Evolutionary conservation across 495 filamentous ascomycete genomes (phyloP).

Genomic region (Mytilinidion resinicola): DNA sequence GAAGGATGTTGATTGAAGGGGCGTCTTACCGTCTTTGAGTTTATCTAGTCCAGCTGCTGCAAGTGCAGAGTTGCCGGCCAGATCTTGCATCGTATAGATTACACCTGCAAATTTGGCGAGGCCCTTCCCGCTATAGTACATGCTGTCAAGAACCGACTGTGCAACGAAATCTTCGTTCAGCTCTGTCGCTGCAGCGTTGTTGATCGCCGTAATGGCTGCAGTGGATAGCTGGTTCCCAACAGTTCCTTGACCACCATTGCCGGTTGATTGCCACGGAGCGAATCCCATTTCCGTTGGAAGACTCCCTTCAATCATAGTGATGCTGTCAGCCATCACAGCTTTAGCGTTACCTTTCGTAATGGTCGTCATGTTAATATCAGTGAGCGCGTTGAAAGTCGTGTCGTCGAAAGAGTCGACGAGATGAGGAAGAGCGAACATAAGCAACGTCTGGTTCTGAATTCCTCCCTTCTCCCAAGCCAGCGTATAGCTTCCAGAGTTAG

Average conservation of each 20-base stretch:
- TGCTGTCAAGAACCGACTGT: slow-evolving; percentile 74
- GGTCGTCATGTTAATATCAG: slow-evolving; percentile 60
- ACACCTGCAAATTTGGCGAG: slow-evolving; percentile 80
- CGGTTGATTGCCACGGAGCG: slow-evolving; percentile 60
- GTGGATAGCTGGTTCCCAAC: slow-evolving; percentile 50
- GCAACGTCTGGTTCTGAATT: slow-evolving; percentile 44
- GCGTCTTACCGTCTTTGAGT: slow-evolving; percentile 53
- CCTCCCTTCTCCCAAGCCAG: slow-evolving; percentile 67
- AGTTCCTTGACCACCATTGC: slow-evolving; percentile 11
- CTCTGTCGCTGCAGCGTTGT: slow-evolving; percentile 55
- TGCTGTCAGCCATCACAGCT: slow-evolving; percentile 66
- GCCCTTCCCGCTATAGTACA: slow-evolving; percentile 95
- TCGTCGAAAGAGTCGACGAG: slow-evolving; percentile 68
- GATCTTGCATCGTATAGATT: slow-evolving; percentile 59
- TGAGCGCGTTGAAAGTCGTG: slow-evolving; percentile 56
- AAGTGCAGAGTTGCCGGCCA: slow-evolving; percentile 54
- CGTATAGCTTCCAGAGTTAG: slow-evolving; percentile 59
- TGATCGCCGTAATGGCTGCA: slow-evolving; percentile 49
- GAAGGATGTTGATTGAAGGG: too few species aligned
- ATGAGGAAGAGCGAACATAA: slow-evolving; percentile 90
- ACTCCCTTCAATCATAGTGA: slow-evolving; percentile 70
- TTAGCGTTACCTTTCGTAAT: slow-evolving; percentile 80
- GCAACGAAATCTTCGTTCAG: slow-evolving; percentile 61
- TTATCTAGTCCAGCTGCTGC: slow-evolving; percentile 57
- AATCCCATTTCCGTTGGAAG: slow-evolving; percentile 70